Conservation (phyloP, 768 basidiomycete species). For the Leucosporidium yakuticum region DNA sequence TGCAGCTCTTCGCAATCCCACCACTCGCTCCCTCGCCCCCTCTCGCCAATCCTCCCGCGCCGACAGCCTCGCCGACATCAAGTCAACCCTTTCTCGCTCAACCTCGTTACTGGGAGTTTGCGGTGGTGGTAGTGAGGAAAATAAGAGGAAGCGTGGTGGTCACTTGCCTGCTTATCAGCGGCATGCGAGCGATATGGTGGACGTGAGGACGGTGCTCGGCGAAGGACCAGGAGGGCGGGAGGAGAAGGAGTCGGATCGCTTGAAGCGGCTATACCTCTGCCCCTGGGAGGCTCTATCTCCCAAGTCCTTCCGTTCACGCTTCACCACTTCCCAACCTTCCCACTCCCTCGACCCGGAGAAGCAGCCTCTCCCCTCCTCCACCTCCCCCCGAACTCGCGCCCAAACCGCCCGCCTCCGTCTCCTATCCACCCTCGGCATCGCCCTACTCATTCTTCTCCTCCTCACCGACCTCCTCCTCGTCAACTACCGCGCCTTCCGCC, state of each 20-base stretch:
- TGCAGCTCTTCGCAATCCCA: no score
- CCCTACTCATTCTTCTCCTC: background rate
- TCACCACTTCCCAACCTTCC: no score
- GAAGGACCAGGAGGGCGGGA: background rate
- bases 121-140: no score
- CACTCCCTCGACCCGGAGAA: no score
- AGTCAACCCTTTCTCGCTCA: background rate
- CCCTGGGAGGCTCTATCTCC: background rate
- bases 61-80: background rate
- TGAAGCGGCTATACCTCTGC: background rate
- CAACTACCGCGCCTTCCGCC: background rate
- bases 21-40: background rate
- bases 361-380: no score
- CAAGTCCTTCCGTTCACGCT: background rate
- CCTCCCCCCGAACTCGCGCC: background rate
- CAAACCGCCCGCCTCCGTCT: background rate
- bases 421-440: constrained; percentile 6
- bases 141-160: no score
- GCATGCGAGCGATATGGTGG: background rate
- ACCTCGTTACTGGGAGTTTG: background rate
- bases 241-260: background rate
- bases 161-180: no score
- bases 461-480: constrained; percentile 2
- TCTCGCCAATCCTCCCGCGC: background rate
- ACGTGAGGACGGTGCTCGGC: background rate